phyloP scores from a whole-genome alignment of 345 rosid genomes.

The Raphanus sativus region DNA sequence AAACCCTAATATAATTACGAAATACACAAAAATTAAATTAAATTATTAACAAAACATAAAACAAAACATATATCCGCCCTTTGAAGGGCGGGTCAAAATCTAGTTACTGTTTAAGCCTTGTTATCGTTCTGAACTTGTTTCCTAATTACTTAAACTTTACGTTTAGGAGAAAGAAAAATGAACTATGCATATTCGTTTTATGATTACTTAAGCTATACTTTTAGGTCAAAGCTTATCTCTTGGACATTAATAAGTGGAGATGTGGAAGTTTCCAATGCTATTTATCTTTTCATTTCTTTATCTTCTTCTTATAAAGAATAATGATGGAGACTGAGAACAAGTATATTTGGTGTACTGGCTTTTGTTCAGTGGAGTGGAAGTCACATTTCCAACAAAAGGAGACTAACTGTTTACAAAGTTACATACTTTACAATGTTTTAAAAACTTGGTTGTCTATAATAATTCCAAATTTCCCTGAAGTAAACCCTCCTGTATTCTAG shows the following conservation, averaged over 20 bases:
- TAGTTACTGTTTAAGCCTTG: no score
- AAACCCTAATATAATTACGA: no score
- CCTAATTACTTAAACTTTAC: neutral
- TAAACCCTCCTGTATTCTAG: neutral
- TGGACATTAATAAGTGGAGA: slow-evolving; percentile 4
- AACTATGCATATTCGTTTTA: neutral
- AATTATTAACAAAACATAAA: no score
- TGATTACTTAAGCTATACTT: neutral
- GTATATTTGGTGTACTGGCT: slow-evolving; percentile 31
- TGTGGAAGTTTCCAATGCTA: slow-evolving; percentile 19
- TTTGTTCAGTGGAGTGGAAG: slow-evolving; percentile 40
- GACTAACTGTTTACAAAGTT: neutral
- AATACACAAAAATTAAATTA: no score
- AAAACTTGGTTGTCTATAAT: slow-evolving; percentile 4
- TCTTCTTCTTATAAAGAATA: slow-evolving; percentile 11
- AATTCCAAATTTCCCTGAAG: neutral
- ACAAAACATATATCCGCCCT: no score
- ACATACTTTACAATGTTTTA: slow-evolving; percentile 7
- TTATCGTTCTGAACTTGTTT: neutral
- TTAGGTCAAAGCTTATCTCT: slow-evolving; percentile 26
- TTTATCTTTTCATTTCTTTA: slow-evolving; percentile 7
- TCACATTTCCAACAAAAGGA: slow-evolving; percentile 39
- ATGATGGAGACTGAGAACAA: slow-evolving; percentile 18
- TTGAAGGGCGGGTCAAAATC: no score
- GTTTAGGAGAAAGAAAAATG: neutral